Conservation (phyloP, 768 basidiomycete genomes). For the Ephemerocybe angulata region DNA sequence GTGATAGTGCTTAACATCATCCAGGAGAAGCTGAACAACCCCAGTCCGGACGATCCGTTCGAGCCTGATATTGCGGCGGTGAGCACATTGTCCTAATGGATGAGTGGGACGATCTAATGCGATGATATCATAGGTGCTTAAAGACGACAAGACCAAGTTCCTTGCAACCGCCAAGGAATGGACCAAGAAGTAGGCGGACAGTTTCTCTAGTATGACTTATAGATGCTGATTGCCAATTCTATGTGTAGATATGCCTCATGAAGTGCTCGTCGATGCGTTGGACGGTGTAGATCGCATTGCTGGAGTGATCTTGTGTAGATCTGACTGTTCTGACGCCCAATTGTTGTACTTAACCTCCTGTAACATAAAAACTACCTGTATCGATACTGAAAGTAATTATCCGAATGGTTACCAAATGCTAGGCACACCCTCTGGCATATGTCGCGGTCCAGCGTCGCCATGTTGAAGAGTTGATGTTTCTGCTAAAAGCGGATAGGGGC, state of each 20-base stretch:
- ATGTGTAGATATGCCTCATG: slow-evolving; percentile 16
- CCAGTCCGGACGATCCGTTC: slow-evolving; percentile 84
- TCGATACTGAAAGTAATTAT: too few relatives aligned
- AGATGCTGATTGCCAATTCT: background rate
- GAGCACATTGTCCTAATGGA: slow-evolving; percentile 23
- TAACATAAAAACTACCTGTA: background rate
- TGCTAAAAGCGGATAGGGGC: slow-evolving; percentile 10
- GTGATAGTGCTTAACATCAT: slow-evolving; percentile 65
- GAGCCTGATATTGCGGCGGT: slow-evolving; percentile 85
- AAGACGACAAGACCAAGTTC: slow-evolving; percentile 75
- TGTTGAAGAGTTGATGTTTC: background rate
- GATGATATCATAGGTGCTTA: slow-evolving; percentile 51
- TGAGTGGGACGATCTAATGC: slow-evolving; percentile 3
- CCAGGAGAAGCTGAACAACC: slow-evolving; percentile 85
- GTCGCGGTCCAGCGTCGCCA: too few relatives aligned
- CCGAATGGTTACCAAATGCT: too few relatives aligned
- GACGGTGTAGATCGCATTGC: background rate
- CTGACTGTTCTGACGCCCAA: too few relatives aligned
- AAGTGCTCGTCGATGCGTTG: background rate
- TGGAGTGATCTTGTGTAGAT: too few relatives aligned
- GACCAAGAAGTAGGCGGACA: slow-evolving; percentile 67
- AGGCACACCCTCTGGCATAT: too few relatives aligned
- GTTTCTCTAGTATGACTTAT: background rate
- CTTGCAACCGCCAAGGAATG: slow-evolving; percentile 74
- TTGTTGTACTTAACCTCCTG: too few relatives aligned